A percentile compares a stretch with the other conserved stretches of the same genome.
These are phyloP conservation scores for Beauveria brongniartii DNA, from an alignment of 2,329 filamentous ascomycete genomes.

Conservation along the genomic window DNA sequence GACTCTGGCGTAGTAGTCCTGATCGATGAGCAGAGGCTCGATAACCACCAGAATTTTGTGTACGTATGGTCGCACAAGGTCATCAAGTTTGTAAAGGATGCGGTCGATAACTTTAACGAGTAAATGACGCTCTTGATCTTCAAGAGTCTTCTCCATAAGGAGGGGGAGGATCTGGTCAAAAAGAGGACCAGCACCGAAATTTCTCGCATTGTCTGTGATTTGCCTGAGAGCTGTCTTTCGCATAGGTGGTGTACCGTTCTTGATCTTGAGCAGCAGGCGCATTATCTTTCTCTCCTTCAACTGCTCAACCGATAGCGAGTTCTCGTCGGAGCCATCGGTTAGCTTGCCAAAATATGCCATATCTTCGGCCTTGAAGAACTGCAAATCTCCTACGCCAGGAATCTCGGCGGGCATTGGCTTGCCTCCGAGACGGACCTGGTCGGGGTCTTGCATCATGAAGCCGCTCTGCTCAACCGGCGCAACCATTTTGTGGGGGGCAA, in stretches of 20 bases:
- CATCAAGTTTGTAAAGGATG: constrained; percentile 96
- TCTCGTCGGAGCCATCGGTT: constrained; percentile 89
- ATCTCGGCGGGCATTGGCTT: constrained; percentile 94
- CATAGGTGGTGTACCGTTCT: constrained; percentile 98
- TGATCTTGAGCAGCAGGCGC: constrained; percentile 92
- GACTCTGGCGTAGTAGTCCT: constrained; percentile 97
- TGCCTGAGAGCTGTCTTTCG: constrained; percentile 95
- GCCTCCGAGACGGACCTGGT: constrained; percentile 71
- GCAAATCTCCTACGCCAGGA: constrained; percentile 87
- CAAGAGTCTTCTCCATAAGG: constrained; percentile 95
- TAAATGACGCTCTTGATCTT: constrained; percentile 96
- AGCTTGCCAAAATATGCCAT: constrained; percentile 99
- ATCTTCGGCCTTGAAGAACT: constrained; percentile 98
- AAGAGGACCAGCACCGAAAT: constrained; percentile 86
- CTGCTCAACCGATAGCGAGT: constrained; percentile 84
- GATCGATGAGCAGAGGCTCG: constrained; percentile 96
- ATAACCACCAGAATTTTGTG: constrained; percentile 99
- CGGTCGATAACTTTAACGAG: constrained; percentile 98
- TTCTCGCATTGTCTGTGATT: constrained; percentile 92
- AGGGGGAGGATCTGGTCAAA: constrained; percentile 97
- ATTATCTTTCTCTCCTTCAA: constrained; percentile 98
- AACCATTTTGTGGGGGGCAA: constrained; percentile 66
- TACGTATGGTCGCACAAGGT: constrained; percentile 89
- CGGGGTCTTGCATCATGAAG: constrained; percentile 97
- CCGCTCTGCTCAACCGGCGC: constrained; percentile 70